These are phyloP conservation scores for Coemansia sp. DNA, from an alignment of 192 early-diverging fungal species.

Conservation along the genomic window DNA sequence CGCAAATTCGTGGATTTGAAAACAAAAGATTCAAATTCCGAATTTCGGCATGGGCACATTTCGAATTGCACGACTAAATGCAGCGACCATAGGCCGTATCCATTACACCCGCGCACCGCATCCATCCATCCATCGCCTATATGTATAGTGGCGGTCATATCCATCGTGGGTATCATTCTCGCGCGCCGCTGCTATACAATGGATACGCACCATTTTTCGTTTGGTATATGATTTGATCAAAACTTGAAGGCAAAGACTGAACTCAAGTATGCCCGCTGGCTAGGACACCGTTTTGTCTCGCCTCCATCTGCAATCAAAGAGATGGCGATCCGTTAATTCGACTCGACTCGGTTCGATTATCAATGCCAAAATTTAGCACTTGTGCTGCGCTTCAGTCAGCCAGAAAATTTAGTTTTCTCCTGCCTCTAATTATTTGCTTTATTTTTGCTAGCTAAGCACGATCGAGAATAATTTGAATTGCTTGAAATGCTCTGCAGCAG, in stretches of 20 bases:
- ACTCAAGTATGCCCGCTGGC: slow-evolving; percentile 1
- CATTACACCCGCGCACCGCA: neutral
- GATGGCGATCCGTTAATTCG: neutral
- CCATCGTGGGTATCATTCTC: slow-evolving; percentile 5
- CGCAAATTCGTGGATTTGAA: neutral
- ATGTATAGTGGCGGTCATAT: neutral
- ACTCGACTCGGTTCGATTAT: neutral
- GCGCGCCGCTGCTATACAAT: slow-evolving; percentile 11
- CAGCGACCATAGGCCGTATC: neutral
- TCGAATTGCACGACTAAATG: neutral
- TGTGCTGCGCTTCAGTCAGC: neutral
- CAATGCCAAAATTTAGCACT: neutral
- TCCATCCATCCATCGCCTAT: slow-evolving; percentile 8
- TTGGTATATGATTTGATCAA: slow-evolving; percentile 22
- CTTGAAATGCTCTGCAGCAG: neutral
- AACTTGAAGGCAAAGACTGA: slow-evolving; percentile 15
- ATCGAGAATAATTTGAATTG: neutral
- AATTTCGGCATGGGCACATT: neutral
- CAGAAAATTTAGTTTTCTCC: neutral
- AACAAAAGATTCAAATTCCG: neutral
- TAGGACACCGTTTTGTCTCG: neutral
- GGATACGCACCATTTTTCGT: slow-evolving; percentile 56
- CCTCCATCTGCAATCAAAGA: neutral
- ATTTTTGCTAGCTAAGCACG: neutral
- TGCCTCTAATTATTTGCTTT: neutral